phyloP scores from a whole-genome alignment of 1,139 yeast genomes.

The Candida tetrigidarum region DNA sequence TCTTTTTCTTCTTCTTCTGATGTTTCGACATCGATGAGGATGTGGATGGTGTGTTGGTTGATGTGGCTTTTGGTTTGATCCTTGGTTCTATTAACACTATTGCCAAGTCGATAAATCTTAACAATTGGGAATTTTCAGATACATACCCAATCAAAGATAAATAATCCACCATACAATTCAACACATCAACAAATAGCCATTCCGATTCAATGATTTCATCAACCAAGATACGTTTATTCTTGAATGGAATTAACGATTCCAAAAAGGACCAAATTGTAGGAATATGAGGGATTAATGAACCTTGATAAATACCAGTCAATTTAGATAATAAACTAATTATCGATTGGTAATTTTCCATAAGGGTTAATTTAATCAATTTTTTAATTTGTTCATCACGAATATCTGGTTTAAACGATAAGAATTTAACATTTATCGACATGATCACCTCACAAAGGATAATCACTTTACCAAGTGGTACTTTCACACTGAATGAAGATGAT shows the following conservation, averaged over 20 bases:
- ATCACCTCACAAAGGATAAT: constrained; percentile 53
- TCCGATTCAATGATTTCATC: constrained; percentile 37
- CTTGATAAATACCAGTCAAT: constrained; percentile 49
- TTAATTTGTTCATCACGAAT: constrained; percentile 54
- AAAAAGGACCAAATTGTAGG: constrained; percentile 51
- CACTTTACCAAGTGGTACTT: constrained; percentile 61
- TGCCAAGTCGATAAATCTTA: constrained; percentile 51
- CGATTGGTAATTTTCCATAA: constrained; percentile 46
- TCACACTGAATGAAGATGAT: constrained; percentile 50
- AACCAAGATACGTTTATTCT: constrained; percentile 39
- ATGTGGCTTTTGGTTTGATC: constrained; percentile 8
- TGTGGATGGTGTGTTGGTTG: constrained; percentile 16
- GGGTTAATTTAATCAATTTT: constrained; percentile 42
- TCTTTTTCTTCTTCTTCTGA: constrained; percentile 47
- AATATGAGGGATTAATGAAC: constrained; percentile 53
- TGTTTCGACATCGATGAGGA: no score
- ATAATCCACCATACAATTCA: constrained; percentile 31
- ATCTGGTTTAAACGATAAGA: constrained; percentile 59
- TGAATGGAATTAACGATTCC: constrained; percentile 58
- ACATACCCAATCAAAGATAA: constrained; percentile 35
- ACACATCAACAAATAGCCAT: constrained; percentile 29
- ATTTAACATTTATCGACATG: constrained; percentile 56
- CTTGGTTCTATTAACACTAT: constrained; percentile 50
- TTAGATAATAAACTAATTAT: constrained; percentile 46
- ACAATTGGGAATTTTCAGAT: constrained; percentile 42